Percentiles rank a stretch among this genome's conserved stretches.
These are phyloP conservation scores for Backusella parvicylindrica DNA, from an alignment of 192 early-diverging fungal genomes.

Conservation along the genomic window DNA sequence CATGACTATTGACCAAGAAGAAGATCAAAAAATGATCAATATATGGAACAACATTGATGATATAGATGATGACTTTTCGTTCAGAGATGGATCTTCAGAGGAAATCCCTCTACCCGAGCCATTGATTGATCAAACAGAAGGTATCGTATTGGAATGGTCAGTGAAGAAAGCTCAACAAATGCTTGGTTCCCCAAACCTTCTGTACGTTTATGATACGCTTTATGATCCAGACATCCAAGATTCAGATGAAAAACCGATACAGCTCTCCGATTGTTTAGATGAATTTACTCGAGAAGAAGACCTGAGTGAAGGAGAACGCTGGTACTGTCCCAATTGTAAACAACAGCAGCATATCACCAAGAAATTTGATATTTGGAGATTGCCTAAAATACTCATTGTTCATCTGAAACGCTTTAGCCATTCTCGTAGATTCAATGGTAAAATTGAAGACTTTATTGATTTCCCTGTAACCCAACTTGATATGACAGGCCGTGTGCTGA, in stretches of 20 bases:
- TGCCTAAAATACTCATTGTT: constrained; percentile 79
- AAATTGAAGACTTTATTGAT: constrained; percentile 72
- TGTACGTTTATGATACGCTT: constrained; percentile 19
- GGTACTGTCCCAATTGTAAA: constrained; percentile 79
- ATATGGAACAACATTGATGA: too few relatives aligned
- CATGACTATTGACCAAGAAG: too few relatives aligned
- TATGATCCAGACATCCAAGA: constrained; percentile 11
- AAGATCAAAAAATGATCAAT: too few relatives aligned
- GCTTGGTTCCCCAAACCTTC: constrained; percentile 10
- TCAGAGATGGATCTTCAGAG: not conserved
- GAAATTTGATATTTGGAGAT: constrained; percentile 76
- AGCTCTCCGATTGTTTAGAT: constrained; percentile 67
- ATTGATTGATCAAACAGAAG: constrained; percentile 32
- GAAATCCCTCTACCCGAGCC: not conserved
- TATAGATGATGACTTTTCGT: not conserved
- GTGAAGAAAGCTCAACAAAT: constrained; percentile 15
- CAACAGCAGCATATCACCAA: constrained; percentile 76
- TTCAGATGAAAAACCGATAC: constrained; percentile 10
- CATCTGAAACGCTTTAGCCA: constrained; percentile 82
- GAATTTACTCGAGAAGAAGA: constrained; percentile 76
- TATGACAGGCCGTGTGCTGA: constrained; percentile 47
- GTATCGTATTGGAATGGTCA: constrained; percentile 21
- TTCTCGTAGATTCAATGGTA: constrained; percentile 60
- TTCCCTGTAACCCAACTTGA: constrained; percentile 66
- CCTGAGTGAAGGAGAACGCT: constrained; percentile 69